phyloP scores from a whole-genome alignment of 2,329 filamentous ascomycete genomes.

The Claviceps purpurea region DNA sequence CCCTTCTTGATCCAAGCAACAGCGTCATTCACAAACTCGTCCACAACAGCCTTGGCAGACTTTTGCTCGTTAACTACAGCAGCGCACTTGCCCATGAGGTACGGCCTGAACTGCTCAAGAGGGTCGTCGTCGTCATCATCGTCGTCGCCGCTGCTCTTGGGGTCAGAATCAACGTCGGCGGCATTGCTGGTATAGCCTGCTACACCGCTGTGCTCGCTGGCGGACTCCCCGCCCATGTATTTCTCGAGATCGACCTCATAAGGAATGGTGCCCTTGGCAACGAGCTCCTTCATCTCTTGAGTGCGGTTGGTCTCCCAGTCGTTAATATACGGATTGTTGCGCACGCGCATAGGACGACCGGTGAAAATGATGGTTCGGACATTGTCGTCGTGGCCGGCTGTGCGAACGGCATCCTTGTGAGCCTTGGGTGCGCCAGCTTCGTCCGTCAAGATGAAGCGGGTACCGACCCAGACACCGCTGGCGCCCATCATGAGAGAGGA shows the following conservation, averaged over 20 bases:
- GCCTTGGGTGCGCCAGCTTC: constrained; percentile 88
- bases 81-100: constrained; percentile 92
- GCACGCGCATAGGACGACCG: constrained; percentile 83
- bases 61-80: constrained; percentile 90
- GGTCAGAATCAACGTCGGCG: constrained; percentile 28
- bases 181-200: constrained; percentile 51
- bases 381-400: constrained; percentile 88
- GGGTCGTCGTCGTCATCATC: constrained; percentile 63
- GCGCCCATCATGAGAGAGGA: constrained; percentile 89
- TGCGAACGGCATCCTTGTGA: constrained; percentile 91
- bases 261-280: constrained; percentile 76
- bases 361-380: constrained; percentile 98
- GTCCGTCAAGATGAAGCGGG: constrained; percentile 83
- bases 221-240: constrained; percentile 42
- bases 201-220: constrained; percentile 42
- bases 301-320: constrained; percentile 93
- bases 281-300: constrained; percentile 85
- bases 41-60: constrained; percentile 79
- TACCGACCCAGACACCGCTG: constrained; percentile 89
- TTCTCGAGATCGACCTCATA: constrained; percentile 92
- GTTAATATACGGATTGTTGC: constrained; percentile 83
- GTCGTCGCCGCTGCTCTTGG: constrained; percentile 56
- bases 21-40: constrained; percentile 83
- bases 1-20: constrained; percentile 56
- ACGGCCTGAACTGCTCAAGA: constrained; percentile 83